Evolutionary conservation across 192 early-diverging fungal species (phyloP), one percentile per base, ranked within the genome.

Genomic region (Entomortierella parvispora): DNA sequence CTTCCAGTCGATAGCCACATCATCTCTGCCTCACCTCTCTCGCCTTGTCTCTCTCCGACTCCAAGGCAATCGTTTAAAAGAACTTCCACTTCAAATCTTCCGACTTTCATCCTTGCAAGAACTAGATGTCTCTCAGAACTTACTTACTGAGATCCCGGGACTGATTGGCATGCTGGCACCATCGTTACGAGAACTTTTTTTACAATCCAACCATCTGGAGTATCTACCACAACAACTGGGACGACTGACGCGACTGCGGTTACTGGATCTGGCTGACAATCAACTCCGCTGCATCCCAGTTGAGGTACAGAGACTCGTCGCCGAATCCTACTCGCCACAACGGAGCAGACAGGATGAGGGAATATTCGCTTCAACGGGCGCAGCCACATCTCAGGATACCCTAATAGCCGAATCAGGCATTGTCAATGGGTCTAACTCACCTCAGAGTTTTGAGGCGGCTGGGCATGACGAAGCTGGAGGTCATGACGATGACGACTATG

Each of bases 401-500:
- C 42, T 3, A 18, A 20, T 12, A 32, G 52, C 28, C 59, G 45
- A 29, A 29, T 49, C 7, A 40, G 7, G 23, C 33, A 53, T 12
- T 40, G 22, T 44, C 31, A 31, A 4, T 37, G 28, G 10, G 4
- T 17, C 63, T n/a, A 17, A 18, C 25, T 29, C 40, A 4, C 49
- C 49, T 31, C 54, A 37, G 34, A 46, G 42, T 12, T 18, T 15
- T 9, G 25, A 42, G 7, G 46, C 32, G 43, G 26, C 37, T 22
- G 45, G 20, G 7, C 48, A 43, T 15, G 59, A 64, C 18, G 66
- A 77, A 4, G 74, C 68, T n/a, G 74, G 74, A 0, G 74, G 74
- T 31, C 74, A 77, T 68, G 74, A 77, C 32, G 74, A 77, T 26
- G 74, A 77, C 15, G 74, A 77, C 32, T 77, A 77, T 68, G 74